Base-by-base conservation (phyloP, 306 rosid genomes). In the Fragaria ananassa region DNA sequence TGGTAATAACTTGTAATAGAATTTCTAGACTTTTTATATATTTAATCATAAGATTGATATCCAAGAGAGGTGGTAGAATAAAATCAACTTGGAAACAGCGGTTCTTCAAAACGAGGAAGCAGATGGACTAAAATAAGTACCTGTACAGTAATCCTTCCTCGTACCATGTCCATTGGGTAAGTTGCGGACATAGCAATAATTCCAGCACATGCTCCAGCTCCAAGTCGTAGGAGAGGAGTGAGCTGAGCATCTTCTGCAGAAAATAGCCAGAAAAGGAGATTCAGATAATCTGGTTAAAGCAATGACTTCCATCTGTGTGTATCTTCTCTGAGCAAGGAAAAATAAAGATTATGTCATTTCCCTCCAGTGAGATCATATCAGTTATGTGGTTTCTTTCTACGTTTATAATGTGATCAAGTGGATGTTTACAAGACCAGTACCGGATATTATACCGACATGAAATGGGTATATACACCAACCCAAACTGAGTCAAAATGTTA, bases 141-240 rank as follows among this genome's bases (percentile, higher is more conserved):
- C 99, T 96, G 99, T 50, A 96, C 99, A 39, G 99, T 96, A 79
- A 96, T 78, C 86, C 99, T 84, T 80, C 99, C 99, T 75, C 99
- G 98, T 63, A 96, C 99, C 99, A 96, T 91, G 87, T 96, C 99
- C 98, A 96, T 91, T 23, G 99, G 99, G 85, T 96, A 96, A 46
- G 99, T 96, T 74, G 99, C 99, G 56, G 99, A 96, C 99, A 96
- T 96, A 70, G 98, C 99, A 87, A 96, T 91, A 56, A 96, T 96
- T 78, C 99, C 99, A 82, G 99, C 98, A 88, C 93, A 91, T 69
- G 99, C 99, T 76, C 99, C 99, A 78, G 98, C 99, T 79, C 99
- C 99, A 82, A 92, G 98, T 53, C 98, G 97, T 72, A 96, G 82
- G 74, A 92, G 62, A 81, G 99, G 98, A 81, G 93, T 89, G 76